Base-by-base conservation (phyloP, 768 basidiomycete species). In the Sporobolomyces phaffii region DNA sequence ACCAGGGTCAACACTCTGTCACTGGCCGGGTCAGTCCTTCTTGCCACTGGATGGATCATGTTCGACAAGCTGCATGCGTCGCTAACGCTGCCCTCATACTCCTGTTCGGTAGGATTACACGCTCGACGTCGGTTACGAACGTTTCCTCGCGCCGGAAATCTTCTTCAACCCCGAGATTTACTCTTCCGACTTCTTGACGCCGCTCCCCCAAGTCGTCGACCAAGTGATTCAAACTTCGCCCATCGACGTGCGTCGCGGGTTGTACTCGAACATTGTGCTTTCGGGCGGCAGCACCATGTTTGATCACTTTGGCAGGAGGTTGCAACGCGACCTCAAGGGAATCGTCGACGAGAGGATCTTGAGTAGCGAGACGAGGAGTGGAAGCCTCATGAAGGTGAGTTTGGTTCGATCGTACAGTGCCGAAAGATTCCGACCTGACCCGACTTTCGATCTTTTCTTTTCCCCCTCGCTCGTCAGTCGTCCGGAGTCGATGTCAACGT, bases 141-240 rank as follows among this genome's bases (percentile, higher is more conserved):
- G 96, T 29, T 99, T 99, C 84, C 86, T 98, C 58, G 96, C 94
- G 8, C 93, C 96, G 8, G 96, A 98, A 78, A 96, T 98, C 75
- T 98, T 98, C 81, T 98, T 97, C 84, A 98, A 98, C 80, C 96
- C 96, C 18, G 94, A 99, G 78, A 97, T 99, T 73, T 89, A 89
- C 78, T 96, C 92, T 0, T 93, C 91, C 44, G 94, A 98, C 78
- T 97, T 97, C 83, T 78, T 99, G 69, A 97, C 93, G 7, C 96
- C 96, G 13, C 83, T 99, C 5, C 91, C 96, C 0, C 86, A 94
- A 68, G 90, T 98, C 60, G 96, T 98, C 62, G 96, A 99, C 74
- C 86, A 86, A 63, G 93, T 96, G 60, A 97, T 99, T 69, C 91
- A 92, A 78, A 83, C 88, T 64, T 93, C 91, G 9, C 94, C 96